Evolutionary conservation across 2,329 filamentous ascomycete genomes (phyloP).

Genomic region (Beauveria varroae): DNA sequence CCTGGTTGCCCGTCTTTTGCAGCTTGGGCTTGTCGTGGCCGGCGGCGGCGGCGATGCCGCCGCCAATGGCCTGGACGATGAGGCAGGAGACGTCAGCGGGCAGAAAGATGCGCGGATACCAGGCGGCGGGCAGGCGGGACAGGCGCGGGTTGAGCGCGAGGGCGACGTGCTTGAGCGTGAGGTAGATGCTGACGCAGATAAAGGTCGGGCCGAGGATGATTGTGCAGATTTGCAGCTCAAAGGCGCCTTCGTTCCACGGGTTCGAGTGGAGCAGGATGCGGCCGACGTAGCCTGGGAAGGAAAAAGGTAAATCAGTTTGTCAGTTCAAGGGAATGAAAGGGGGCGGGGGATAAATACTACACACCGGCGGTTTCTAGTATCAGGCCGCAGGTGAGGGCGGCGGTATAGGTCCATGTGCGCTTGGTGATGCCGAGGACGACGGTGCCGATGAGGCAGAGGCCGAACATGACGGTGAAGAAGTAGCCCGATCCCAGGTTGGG

Average conservation of each 20-base stretch:
- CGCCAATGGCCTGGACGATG: conserved; percentile 51
- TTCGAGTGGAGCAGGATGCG: conserved; percentile 43
- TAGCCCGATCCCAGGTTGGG: conserved; percentile 49
- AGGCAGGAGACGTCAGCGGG: conserved; percentile 52
- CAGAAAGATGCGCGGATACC: conserved; percentile 52
- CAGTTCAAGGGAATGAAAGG: background rate
- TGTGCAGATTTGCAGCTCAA: conserved; percentile 51
- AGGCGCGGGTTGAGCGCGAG: conserved; percentile 39
- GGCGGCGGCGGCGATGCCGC: conserved; percentile 45
- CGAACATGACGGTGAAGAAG: conserved; percentile 46
- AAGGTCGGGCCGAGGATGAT: conserved; percentile 54
- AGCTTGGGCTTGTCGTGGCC: conserved; percentile 30
- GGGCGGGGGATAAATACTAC: background rate
- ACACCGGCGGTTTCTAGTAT: conserved; percentile 43
- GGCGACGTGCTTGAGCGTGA: conserved; percentile 54
- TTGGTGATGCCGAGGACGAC: conserved; percentile 38
- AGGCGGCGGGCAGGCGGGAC: conserved; percentile 43
- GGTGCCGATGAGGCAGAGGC: conserved; percentile 33
- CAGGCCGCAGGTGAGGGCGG: conserved; percentile 40
- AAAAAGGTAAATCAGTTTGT: conserved; percentile 7
- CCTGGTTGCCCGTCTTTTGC: conserved; percentile 38
- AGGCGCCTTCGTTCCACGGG: conserved; percentile 46
- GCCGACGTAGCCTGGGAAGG: conserved; percentile 41
- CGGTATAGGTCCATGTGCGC: conserved; percentile 48
- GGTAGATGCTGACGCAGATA: conserved; percentile 55